Percentiles rank a stretch among this genome's conserved stretches.
Conservation (phyloP, 331 rosid genomes). For the Rosa hybrid region DNA sequence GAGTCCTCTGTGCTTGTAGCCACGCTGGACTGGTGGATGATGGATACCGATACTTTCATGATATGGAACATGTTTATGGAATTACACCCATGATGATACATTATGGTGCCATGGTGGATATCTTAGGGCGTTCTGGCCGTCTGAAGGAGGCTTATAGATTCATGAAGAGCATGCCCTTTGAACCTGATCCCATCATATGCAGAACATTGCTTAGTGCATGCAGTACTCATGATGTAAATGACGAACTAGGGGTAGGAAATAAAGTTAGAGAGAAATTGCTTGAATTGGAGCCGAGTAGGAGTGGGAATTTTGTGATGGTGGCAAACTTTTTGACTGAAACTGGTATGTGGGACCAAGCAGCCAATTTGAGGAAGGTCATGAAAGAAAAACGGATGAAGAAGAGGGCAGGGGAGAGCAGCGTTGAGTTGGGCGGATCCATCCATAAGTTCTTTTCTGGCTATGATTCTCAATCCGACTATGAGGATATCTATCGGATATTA, state of each 20-base stretch:
- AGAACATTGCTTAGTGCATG: slow-evolving; percentile 85
- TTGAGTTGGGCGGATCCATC: slow-evolving; percentile 67
- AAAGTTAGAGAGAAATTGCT: slow-evolving; percentile 66
- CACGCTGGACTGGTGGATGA: slow-evolving; percentile 71
- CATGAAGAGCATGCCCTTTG: slow-evolving; percentile 57
- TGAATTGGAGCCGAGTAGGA: slow-evolving; percentile 72
- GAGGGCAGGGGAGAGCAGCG: slow-evolving; percentile 79
- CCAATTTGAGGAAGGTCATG: slow-evolving; percentile 63
- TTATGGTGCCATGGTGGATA: slow-evolving; percentile 85
- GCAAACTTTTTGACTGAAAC: slow-evolving; percentile 81
- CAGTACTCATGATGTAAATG: slow-evolving; percentile 45
- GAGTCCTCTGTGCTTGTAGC: slow-evolving; percentile 89
- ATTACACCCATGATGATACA: slow-evolving; percentile 74
- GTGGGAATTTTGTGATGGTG: slow-evolving; percentile 74
- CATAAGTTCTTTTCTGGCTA: slow-evolving; percentile 66
- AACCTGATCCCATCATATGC: slow-evolving; percentile 73
- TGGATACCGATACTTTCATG: slow-evolving; percentile 57
- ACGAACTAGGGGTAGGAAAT: slow-evolving; percentile 49
- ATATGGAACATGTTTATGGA: slow-evolving; percentile 64
- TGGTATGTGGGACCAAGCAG: slow-evolving; percentile 92
- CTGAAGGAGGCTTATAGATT: slow-evolving; percentile 70
- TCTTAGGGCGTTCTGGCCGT: slow-evolving; percentile 69
- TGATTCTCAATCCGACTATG: slow-evolving; percentile 40
- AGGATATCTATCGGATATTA: slow-evolving; percentile 48
- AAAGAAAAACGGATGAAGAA: slow-evolving; percentile 68